Base-by-base conservation (phyloP, 1,284 basidiomycete genomes). In the Bondarzewia mesenterica region DNA sequence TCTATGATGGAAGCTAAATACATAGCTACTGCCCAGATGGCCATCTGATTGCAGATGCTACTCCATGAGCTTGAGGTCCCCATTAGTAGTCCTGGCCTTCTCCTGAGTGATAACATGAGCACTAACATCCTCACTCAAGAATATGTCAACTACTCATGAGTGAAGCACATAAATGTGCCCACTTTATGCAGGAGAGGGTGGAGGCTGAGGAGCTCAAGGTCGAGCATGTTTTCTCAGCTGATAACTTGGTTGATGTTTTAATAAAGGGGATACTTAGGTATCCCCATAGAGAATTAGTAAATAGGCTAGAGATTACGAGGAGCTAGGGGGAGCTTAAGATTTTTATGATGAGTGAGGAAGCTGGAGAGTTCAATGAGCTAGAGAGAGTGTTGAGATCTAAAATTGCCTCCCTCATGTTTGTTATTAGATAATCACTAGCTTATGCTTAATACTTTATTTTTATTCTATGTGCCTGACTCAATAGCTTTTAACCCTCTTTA, bases 1-100 rank as follows among this genome's bases (percentile, higher is more conserved):
- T 70, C 63, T 0, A 64, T 59, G 0, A 63, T 58, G 0, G 65
- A 72, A 44, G 61, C 63, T 2, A 64, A 69, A 44, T 71, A 70
- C 48, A 58, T 70, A 23, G 63, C 67, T 5, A 52, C 59, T 1
- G 51, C 59, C 1, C 59, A 63, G 21, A 60, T 67, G 45, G 46
- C 8, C 10, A 15, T 48, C 21, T 48, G 40, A 40, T 25, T 42
- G 1, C 29, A n/a, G 4, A 7, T 22, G 6, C 23, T 42, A 25
- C 7, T 42, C 7, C 2, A n/a, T 4, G 7, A 47, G n/a, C 18
- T 64, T 3, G 44, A 37, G 7, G 27, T 42, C 43, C 29, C 47
- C 0, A 22, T 51, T 39, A 12, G 39, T 4, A 20, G 27, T 0
- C 52, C 55, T 0, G 57, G 50, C 3, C 43, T 48, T 1, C 50